Base-by-base conservation (phyloP, 495 filamentous ascomycete species). In the Apiosordaria backusii region DNA sequence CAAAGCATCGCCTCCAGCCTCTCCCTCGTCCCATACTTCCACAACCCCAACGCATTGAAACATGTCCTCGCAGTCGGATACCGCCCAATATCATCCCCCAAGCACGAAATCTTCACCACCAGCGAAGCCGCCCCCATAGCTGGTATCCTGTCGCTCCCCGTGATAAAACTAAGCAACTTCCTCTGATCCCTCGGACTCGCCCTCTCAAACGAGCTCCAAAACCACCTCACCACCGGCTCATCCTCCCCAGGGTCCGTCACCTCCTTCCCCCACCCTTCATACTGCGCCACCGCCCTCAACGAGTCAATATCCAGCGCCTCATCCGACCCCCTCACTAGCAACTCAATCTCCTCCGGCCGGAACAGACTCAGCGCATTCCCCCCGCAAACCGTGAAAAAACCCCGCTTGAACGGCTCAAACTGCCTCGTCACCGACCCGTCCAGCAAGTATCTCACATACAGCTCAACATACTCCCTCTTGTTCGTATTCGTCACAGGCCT, bases 341-440 rank as follows among this genome's bases (percentile, higher is more conserved):
- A 82, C 72, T 97, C 93, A 66, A 97, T 96, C 74, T 97, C 93
- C 76, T 97, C 93, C 2, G 93, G 90, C n/a, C 92, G 86, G 74
- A 97, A 97, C 13, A 97, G 83, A 3, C 90, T 92, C 23, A 97
- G 80, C 18, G 93, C 93, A 75, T 96, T 96, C 23, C 93, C 92
- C 29, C 90, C 91, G 74, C 92, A 96, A 50, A 97, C 92, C 2
- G 90, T 96, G 78, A 90, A 97, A 76, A 97, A 97, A 4, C 93
- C 93, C 55, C 93, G 87, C 75, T 94, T 96, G 82, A 97, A 97
- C 13, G 93, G 94, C 76, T 97, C 94, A 65, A 93, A 97, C 71
- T 97, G 93, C 57, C 91, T 83, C 62, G 84, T 77, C 18, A 97
- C 90, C 1, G 90, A 84, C 22, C 85, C 88, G 72, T 97, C 92